phyloP scores from a whole-genome alignment of 306 rosid species.

The Cucurbita moschata region DNA sequence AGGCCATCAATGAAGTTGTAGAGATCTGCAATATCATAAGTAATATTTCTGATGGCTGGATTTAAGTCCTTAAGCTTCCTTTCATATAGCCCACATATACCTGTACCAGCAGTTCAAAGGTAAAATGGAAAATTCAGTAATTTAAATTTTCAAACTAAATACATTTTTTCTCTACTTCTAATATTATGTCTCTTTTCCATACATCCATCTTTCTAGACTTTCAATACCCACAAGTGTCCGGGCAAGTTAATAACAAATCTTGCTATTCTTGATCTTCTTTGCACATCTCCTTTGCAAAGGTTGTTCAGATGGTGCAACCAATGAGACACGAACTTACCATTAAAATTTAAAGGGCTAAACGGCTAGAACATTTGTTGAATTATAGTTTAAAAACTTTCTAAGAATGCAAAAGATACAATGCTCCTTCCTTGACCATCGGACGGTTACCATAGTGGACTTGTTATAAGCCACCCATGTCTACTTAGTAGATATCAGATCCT shows the following conservation, averaged over 20 bases:
- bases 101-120: conserved; percentile 27
- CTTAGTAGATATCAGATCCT: neutral
- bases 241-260: neutral
- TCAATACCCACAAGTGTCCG: neutral
- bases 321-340: too few species aligned
- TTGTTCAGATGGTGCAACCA: neutral
- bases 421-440: neutral
- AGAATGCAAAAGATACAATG: neutral
- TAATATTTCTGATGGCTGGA: conserved; percentile 69
- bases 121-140: conserved; percentile 11
- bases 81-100: conserved; percentile 84
- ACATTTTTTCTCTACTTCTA: neutral
- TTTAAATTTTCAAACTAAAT: neutral
- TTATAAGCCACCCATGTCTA: neutral
- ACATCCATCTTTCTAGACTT: neutral
- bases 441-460: neutral
- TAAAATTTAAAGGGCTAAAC: neutral
- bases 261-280: neutral
- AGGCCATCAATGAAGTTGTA: conserved; percentile 94
- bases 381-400: neutral
- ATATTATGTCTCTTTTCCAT: neutral
- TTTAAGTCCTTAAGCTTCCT: conserved; percentile 92
- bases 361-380: neutral
- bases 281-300: neutral
- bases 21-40: conserved; percentile 83